Base-by-base conservation (phyloP, 768 basidiomycete species). In the Xerocomellus intermedius region DNA sequence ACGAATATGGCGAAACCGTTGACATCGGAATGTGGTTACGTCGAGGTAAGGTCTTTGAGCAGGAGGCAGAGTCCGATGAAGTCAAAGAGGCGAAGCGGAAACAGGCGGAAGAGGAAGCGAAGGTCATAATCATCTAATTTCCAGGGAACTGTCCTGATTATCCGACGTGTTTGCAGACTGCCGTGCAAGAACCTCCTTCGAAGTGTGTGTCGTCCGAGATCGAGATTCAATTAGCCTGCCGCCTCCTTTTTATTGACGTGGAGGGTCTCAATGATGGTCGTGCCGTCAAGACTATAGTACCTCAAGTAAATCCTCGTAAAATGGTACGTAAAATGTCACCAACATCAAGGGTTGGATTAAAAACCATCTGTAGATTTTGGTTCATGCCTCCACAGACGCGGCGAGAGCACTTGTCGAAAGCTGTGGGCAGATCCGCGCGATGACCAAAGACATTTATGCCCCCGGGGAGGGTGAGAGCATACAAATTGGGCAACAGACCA, bases 221-320 rank as follows among this genome's bases (percentile, higher is more conserved):
- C 7, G 85, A 88, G 54, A 82, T 98, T 24, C 86, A 93, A 54
- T 67, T 98, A 33, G 84, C 89, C 30, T 97, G 96, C 63, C 84
- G 89, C 5, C 73, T 98, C 28, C 82, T 94, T 43, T 98, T 91
- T 64, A 85, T 98, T 43, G 96, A 99, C 66, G 86, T 98, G 83
- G 97, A 98, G 65, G 97, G 97, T 30, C 74, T 96, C 50, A 95
- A 95, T 63, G 97, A 99, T 64, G 96, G 96, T 2, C 90, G 96
- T 56, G 94, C 97, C 1, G 87, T 97, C 56, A 98, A 98, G 72
- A 94, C 91, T 0, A 97, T 99, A 59, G 87, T 98, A 5, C 92
- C 96, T 4, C 92, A 97, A 75, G 85, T 99, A 57, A 94, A 96
- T 65, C 97, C 97, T 30, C 82, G 97, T 19, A 95, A 94, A 78